phyloP scores from a whole-genome alignment of 192 early-diverging fungal species.

The Spinellus fusiger region DNA sequence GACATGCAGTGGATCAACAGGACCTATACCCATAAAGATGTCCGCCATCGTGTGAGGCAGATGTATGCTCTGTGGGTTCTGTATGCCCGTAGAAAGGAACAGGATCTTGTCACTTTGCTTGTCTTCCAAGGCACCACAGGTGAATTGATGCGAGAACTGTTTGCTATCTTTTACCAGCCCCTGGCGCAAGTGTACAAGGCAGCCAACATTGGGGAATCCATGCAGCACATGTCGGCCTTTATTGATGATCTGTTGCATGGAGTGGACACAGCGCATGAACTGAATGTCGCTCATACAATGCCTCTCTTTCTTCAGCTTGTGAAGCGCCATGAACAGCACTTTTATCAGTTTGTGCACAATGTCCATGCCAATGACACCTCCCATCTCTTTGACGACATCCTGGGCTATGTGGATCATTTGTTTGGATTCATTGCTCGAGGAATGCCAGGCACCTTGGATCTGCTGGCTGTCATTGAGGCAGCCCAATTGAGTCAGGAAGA shows the following conservation, averaged over 20 bases:
- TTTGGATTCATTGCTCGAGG: constrained; percentile 36
- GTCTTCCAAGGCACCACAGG: constrained; percentile 48
- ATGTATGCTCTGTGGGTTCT: constrained; percentile 40
- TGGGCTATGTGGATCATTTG: constrained; percentile 39
- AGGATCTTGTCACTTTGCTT: constrained; percentile 41
- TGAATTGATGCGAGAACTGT: constrained; percentile 46
- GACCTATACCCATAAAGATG: too few species aligned
- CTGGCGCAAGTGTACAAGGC: constrained; percentile 51
- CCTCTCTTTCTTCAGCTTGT: constrained; percentile 43
- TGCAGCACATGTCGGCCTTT: constrained; percentile 43
- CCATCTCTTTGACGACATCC: constrained; percentile 41
- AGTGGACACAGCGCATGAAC: constrained; percentile 38
- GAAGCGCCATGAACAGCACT: constrained; percentile 40
- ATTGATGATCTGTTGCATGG: constrained; percentile 48
- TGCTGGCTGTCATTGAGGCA: constrained; percentile 23
- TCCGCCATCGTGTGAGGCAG: constrained; percentile 22
- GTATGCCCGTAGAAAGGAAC: constrained; percentile 42
- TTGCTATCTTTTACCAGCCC: constrained; percentile 53
- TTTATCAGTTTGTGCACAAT: constrained; percentile 51
- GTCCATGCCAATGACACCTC: constrained; percentile 43
- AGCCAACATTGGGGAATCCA: constrained; percentile 48
- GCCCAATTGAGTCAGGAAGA: constrained; percentile 17
- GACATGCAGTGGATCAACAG: constrained; percentile 77
- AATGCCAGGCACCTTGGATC: constrained; percentile 18
- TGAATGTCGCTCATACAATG: constrained; percentile 21